These are phyloP conservation scores for Aspergillus candidus DNA, from an alignment of 2,329 filamentous ascomycete genomes.

Conservation along the genomic window DNA sequence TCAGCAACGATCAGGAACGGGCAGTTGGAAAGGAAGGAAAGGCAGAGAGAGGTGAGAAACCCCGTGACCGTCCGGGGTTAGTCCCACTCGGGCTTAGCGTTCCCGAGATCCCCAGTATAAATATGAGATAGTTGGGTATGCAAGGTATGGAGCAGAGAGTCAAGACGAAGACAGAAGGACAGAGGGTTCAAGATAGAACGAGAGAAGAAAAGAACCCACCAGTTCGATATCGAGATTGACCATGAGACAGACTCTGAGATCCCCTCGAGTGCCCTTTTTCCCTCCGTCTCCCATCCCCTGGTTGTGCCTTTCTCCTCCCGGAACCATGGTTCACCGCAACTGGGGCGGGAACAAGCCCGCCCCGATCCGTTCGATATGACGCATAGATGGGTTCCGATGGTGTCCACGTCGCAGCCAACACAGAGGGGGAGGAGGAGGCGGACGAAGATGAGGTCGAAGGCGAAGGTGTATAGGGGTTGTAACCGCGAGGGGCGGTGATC, in stretches of 20 bases:
- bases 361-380: slow-evolving; percentile 17
- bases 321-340: slow-evolving; percentile 18
- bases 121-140: not conserved
- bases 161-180: not conserved
- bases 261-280: slow-evolving; percentile 11
- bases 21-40: too few species aligned
- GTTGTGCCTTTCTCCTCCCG: slow-evolving; percentile 5
- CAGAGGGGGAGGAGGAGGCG: slow-evolving; percentile 6
- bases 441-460: not conserved
- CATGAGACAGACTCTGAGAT: slow-evolving; percentile 5
- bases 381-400: slow-evolving; percentile 15
- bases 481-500: slow-evolving; percentile 9
- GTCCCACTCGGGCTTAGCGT: too few species aligned
- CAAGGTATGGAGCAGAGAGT: slow-evolving; percentile 3
- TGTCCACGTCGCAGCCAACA: slow-evolving; percentile 1
- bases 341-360: slow-evolving; percentile 17
- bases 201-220: slow-evolving; percentile 4
- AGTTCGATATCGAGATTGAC: slow-evolving; percentile 23
- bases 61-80: too few species aligned
- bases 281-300: slow-evolving; percentile 13
- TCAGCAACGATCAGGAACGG: too few species aligned
- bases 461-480: slow-evolving; percentile 10
- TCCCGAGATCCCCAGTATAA: not conserved
- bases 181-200: slow-evolving; percentile 1
- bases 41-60: too few species aligned